Conservation (phyloP, 768 basidiomycete genomes). For the Leccinum arenicola region DNA sequence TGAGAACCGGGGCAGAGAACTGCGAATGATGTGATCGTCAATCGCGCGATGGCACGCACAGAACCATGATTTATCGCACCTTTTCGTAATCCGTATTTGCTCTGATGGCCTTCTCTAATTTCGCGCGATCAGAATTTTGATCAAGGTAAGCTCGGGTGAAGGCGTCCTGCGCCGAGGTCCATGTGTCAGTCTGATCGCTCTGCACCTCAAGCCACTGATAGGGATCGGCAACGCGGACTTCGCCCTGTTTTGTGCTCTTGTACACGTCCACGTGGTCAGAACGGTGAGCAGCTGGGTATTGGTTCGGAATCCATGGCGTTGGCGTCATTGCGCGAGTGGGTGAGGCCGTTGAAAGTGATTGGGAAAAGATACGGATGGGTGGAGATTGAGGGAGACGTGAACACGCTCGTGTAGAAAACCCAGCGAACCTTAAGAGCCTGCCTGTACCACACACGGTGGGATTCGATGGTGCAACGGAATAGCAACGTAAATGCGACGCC, state of each 20-base stretch:
- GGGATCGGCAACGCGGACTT: constrained; percentile 65
- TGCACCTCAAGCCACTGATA: constrained; percentile 74
- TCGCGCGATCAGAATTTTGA: constrained; percentile 56
- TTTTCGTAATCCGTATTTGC: constrained; percentile 51
- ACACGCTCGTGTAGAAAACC: constrained; percentile 10
- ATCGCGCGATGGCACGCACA: neutral
- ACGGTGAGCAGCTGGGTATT: constrained; percentile 64
- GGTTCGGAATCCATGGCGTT: constrained; percentile 52
- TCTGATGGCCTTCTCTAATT: constrained; percentile 57
- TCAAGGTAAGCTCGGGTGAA: constrained; percentile 62
- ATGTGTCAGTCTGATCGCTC: constrained; percentile 59
- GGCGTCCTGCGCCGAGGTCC: constrained; percentile 58
- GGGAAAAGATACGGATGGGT: neutral
- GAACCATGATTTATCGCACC: constrained; percentile 24
- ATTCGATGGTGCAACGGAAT: constrained; percentile 11
- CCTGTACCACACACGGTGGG: constrained; percentile 17
- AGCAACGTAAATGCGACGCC: neutral
- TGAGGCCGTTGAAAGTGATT: constrained; percentile 7
- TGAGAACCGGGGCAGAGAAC: constrained; percentile 62
- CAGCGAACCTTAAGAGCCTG: constrained; percentile 20
- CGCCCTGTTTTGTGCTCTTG: constrained; percentile 58
- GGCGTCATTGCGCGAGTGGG: constrained; percentile 32
- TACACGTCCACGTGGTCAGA: constrained; percentile 68
- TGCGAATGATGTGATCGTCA: constrained; percentile 25
- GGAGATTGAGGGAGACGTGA: constrained; percentile 8